Percentiles rank a stretch among this genome's conserved stretches.
Conservation (phyloP, 1,284 basidiomycete species). For the Dichomitus squalens region DNA sequence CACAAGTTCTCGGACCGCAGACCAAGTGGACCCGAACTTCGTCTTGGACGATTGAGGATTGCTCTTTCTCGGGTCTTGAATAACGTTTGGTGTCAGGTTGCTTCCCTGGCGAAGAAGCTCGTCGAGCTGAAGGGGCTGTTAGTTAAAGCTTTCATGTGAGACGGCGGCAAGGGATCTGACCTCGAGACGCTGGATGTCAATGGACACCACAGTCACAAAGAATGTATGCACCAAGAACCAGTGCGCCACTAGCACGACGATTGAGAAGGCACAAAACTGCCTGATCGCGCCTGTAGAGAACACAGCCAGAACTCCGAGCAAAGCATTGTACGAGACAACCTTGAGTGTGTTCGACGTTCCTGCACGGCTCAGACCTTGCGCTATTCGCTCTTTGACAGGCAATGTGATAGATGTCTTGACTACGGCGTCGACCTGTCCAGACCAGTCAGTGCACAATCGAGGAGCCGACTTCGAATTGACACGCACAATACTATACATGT, state of each 20-base stretch:
- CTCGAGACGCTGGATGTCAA: conserved; percentile 90
- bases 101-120: conserved; percentile 75
- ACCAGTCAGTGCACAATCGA: conserved; percentile 2
- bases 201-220: conserved; percentile 87
- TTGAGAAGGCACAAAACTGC: conserved; percentile 93
- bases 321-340: conserved; percentile 83
- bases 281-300: conserved; percentile 83
- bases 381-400: conserved; percentile 91
- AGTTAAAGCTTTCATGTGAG: neutral
- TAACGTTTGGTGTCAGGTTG: conserved; percentile 44
- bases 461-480: conserved; percentile 4
- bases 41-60: conserved; percentile 42
- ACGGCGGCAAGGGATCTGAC: conserved; percentile 38
- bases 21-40: conserved; percentile 46
- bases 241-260: conserved; percentile 93
- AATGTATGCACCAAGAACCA: conserved; percentile 95
- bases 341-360: conserved; percentile 93
- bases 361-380: conserved; percentile 83
- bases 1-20: conserved; percentile 51
- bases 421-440: conserved; percentile 79
- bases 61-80: conserved; percentile 30
- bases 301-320: conserved; percentile 80
- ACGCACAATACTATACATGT: conserved; percentile 92
- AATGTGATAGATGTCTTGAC: conserved; percentile 87
- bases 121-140: conserved; percentile 56